These are phyloP conservation scores for Oryza glumipatula DNA, from an alignment of 176 grass and related monocot species.

Conservation along the genomic window DNA sequence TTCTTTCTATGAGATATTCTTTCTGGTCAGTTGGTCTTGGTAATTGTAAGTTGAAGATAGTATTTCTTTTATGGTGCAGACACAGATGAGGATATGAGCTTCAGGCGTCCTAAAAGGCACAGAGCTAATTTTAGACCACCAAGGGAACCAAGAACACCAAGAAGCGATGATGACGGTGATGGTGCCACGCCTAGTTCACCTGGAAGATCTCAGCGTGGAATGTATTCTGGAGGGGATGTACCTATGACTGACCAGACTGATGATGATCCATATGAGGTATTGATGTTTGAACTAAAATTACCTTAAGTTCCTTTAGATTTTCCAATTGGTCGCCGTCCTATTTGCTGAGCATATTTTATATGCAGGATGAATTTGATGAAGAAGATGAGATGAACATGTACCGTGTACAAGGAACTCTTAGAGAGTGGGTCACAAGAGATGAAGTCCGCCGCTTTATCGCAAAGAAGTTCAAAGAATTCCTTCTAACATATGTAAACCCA, in stretches of 20 bases:
- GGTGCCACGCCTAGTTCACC: conserved; percentile 83
- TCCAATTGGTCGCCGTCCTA: not conserved
- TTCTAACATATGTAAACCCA: conserved; percentile 93
- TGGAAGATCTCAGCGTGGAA: conserved; percentile 80
- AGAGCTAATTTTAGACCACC: conserved; percentile 77
- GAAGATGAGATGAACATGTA: conserved; percentile 98
- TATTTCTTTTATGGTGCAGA: conserved; percentile 51
- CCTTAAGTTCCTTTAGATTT: conserved; percentile 28
- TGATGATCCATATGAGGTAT: conserved; percentile 91
- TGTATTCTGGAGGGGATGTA: conserved; percentile 74
- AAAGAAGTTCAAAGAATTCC: conserved; percentile 98
- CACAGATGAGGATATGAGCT: conserved; percentile 79
- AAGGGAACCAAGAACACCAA: conserved; percentile 68
- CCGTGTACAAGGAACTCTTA: conserved; percentile 88
- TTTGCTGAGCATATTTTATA: not conserved
- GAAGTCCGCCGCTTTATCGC: conserved; percentile 96
- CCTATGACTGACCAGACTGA: conserved; percentile 91
- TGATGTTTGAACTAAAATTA: conserved; percentile 33
- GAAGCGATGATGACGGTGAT: conserved; percentile 86
- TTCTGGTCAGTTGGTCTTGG: not conserved
- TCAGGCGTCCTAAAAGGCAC: conserved; percentile 86
- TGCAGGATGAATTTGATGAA: conserved; percentile 96
- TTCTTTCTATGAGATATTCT: not conserved
- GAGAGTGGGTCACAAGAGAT: conserved; percentile 97
- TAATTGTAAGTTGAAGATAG: conserved; percentile 15